Evolutionary conservation across 1,284 basidiomycete genomes (phyloP), one percentile per base, ranked within the genome.

Genomic region (Ustilago sp.): DNA sequence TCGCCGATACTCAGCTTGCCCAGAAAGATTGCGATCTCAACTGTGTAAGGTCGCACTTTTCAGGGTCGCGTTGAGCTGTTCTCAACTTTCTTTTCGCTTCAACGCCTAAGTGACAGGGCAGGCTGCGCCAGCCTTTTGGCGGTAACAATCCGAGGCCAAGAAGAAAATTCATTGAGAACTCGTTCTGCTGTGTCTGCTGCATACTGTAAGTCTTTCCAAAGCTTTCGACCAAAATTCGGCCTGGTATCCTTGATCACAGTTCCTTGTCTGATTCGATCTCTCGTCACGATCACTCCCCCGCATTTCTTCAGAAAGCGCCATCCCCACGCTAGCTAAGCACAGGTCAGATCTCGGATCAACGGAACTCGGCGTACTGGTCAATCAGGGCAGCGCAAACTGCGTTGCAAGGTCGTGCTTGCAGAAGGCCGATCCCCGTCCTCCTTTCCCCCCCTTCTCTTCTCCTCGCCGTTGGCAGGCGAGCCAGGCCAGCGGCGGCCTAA

Each of bases 281-380:
- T 74, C 67, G 67, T 74, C 72, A 68, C 72, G 72, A 74, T 74
- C 72, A 70, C 67, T 70, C 60, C 63, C 67, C 63, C 64, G 59
- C 67, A 66, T 63, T 63, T 50, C 48, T 17, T 31, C n/a, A 56
- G 43, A 35, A 12, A 53, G 56, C 63, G 45, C 28, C 51, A 66
- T 56, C 54, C 59, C 53, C 51, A 59, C 56, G 39, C 47, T 31
- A 41, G 59, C 51, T 39, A 19, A 43, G 34, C 53, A 38, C 11
- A 48, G 17, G 9, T 11, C 36, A 19, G 48, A 31, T 9, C 45
- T 45, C 45, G n/a, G 11, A 23, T 38, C 23, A 12, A 31, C 57
- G 58, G 31, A 66, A 50, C 35, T 60, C 34, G 45, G 34, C 35
- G 12, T 13, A 34, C 17, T 17, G 39, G 31, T 36, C 36, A 28